Evolutionary conservation across 768 basidiomycete genomes (phyloP).

Genomic region (Mycena amicta): DNA sequence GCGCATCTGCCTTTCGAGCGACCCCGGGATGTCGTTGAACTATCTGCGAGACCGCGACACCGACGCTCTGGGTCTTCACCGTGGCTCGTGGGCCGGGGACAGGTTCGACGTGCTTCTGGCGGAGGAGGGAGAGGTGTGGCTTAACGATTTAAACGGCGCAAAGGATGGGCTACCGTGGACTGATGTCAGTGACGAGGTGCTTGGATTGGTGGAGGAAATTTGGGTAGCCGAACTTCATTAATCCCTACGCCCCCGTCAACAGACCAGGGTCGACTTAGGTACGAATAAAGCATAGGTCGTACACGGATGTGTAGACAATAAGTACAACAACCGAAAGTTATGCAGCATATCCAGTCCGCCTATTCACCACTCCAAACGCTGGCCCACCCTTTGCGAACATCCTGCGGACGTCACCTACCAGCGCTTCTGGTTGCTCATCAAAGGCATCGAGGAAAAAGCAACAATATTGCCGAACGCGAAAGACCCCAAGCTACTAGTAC

Average conservation of each 20-base stretch:
- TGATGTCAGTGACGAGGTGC: slow-evolving; percentile 14
- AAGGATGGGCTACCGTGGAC: slow-evolving; percentile 2
- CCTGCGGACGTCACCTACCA: slow-evolving; percentile 52
- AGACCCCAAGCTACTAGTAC: too few species aligned
- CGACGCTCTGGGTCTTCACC: background rate
- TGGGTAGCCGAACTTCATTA: slow-evolving; percentile 7
- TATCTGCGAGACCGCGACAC: background rate
- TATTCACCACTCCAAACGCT: slow-evolving; percentile 49
- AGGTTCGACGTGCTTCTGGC: slow-evolving; percentile 8
- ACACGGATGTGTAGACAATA: too few species aligned
- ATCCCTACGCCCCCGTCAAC: too few species aligned
- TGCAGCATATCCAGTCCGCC: slow-evolving; percentile 49
- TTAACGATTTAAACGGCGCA: background rate
- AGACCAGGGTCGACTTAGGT: too few species aligned
- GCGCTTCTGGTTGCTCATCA: slow-evolving; percentile 49
- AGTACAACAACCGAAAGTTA: too few species aligned
- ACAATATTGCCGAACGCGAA: too few species aligned
- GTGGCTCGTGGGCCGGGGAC: slow-evolving; percentile 14
- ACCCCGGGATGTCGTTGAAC: background rate
- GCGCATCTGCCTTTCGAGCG: slow-evolving; percentile 12
- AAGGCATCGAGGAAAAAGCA: too few species aligned
- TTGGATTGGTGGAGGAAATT: slow-evolving; percentile 9
- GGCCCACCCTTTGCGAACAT: slow-evolving; percentile 60
- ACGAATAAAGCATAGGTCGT: too few species aligned
- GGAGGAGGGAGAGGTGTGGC: background rate